phyloP scores from a whole-genome alignment of 495 filamentous ascomycete genomes.

The Neurospora cerealis region DNA sequence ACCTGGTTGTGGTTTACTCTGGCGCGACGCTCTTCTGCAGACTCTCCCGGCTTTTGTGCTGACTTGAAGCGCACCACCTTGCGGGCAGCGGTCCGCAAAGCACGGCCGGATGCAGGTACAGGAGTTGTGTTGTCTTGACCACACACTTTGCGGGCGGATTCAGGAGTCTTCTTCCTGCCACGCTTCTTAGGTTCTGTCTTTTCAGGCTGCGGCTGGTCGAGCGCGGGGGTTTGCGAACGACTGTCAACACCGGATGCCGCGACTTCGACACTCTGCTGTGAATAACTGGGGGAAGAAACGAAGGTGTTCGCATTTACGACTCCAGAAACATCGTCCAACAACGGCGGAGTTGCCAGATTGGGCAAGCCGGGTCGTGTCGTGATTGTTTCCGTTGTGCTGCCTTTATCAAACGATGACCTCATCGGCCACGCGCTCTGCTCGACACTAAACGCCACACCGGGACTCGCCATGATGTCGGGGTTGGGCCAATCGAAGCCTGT shows the following conservation, averaged over 20 bases:
- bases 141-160: background rate
- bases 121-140: background rate
- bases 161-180: background rate
- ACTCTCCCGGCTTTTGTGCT: constrained; percentile 9
- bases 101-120: background rate
- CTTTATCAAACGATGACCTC: background rate
- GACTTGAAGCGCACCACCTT: background rate
- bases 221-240: background rate
- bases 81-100: constrained; percentile 9
- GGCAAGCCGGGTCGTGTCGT: background rate
- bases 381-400: background rate
- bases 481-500: background rate
- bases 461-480: background rate
- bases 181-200: background rate
- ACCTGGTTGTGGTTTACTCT: constrained; percentile 21
- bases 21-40: constrained; percentile 14
- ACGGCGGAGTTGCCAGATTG: background rate
- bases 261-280: background rate
- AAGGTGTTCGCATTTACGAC: background rate
- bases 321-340: background rate
- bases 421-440: background rate
- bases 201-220: background rate
- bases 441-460: background rate
- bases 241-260: background rate
- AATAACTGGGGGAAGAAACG: background rate